Evolutionary conservation across 805 yeast species (phyloP), one percentile per base, ranked within the genome.

Genomic region (Yarrowia phangngaensis): DNA sequence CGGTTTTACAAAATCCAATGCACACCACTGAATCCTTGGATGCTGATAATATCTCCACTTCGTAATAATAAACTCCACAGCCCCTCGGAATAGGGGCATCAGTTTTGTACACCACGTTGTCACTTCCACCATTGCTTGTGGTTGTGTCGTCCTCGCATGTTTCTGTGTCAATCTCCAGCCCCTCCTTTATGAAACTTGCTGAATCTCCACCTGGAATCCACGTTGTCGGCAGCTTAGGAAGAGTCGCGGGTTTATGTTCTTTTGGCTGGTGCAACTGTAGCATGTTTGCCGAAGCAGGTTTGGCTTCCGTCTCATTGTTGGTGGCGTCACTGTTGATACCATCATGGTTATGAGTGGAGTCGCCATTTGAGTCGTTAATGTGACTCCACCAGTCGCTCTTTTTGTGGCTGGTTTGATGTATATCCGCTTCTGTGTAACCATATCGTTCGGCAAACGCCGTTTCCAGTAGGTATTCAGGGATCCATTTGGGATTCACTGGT

Each of bases 11-110:
- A 50, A 70, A 65, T 2, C 82, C 82, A 24, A 76, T 53, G 4
- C 72, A 64, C 51, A 72, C 73, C 45, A 69, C 63, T 22, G 65
- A 69, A n/a, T 58, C 55, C 8, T 70, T 60, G 3, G 67, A 68
- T 4, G 66, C 56, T 1, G 57, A 36, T 20, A 43, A 11, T 4
- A 78, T 56, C 32, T 65, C 64, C n/a, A 75, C 63, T 56, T 77
- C 82, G 55, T 57, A 77, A 56, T 77, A 77, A 58, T 70, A 77
- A 3, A 76, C 58, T 2, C 79, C 77, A 51, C 71, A 59, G 15
- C 62, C 59, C 3, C 62, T 53, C 1, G 73, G 69, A 6, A 76
- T 66, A 4, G 64, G 54, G 26, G 61, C 53, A 51, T 70, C 59
- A 1, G 72, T 55, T 48, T 64, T 65, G 8, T 70, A 59, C 9